Evolutionary conservation across 1,139 yeast species (phyloP).

Genomic region (Yamadazyma trypodendri): DNA sequence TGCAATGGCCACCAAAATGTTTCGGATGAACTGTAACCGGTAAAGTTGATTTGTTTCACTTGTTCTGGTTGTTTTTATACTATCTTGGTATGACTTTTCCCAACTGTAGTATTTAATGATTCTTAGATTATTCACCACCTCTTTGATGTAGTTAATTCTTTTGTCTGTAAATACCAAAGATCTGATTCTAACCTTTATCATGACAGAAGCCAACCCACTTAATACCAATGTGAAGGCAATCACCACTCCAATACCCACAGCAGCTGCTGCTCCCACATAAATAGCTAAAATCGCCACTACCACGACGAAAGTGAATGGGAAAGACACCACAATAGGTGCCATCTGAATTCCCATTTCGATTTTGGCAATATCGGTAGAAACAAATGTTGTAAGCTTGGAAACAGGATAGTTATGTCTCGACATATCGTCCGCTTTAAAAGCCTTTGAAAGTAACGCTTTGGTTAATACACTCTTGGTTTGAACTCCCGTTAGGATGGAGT

Average conservation of each 20-base stretch:
- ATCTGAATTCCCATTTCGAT: conserved; percentile 35
- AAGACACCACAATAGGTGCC: conserved; percentile 28
- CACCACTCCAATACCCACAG: conserved; percentile 35
- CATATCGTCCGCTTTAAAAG: conserved; percentile 59
- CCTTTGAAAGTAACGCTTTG: conserved; percentile 64
- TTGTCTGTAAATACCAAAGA: conserved; percentile 34
- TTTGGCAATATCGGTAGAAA: conserved; percentile 38
- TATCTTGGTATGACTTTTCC: conserved; percentile 60
- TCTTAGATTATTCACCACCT: conserved; percentile 34
- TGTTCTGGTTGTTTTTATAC: conserved; percentile 45
- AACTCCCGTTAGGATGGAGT: conserved; percentile 52
- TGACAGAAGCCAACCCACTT: conserved; percentile 22
- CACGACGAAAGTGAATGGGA: conserved; percentile 31
- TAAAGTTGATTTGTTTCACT: conserved; percentile 50
- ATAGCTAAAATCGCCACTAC: conserved; percentile 32
- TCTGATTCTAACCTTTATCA: conserved; percentile 26
- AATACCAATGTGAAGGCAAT: conserved; percentile 25
- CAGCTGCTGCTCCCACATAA: conserved; percentile 36
- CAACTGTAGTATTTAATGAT: conserved; percentile 52
- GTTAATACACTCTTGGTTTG: conserved; percentile 65
- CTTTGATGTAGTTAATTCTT: conserved; percentile 34
- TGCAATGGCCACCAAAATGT: conserved; percentile 57
- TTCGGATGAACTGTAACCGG: conserved; percentile 54
- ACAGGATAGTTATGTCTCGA: conserved; percentile 61
- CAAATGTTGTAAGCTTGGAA: conserved; percentile 62